These are phyloP conservation scores for Spergularia azorica DNA, from an alignment of 179 eudicot genomes.

Conservation along the genomic window DNA sequence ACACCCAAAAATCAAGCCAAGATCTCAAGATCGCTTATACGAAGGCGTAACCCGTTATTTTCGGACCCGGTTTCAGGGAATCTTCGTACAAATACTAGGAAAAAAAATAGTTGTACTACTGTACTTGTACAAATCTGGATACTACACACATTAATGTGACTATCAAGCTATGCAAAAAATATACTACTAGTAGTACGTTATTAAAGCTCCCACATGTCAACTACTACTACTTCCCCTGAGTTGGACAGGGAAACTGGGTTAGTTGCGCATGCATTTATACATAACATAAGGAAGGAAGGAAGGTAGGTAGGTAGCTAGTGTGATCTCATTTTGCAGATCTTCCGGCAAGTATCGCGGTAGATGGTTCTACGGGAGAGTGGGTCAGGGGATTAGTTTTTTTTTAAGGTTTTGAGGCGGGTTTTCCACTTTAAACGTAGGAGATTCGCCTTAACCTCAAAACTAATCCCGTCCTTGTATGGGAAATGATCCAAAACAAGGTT, in stretches of 20 bases:
- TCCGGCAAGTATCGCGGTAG: too few species aligned
- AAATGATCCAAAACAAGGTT: too few species aligned
- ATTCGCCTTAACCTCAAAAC: too few species aligned
- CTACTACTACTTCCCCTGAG: slow-evolving; percentile 2
- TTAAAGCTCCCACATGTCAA: slow-evolving; percentile 33
- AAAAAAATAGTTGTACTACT: neutral
- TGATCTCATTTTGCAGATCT: too few species aligned
- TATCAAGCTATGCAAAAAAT: slow-evolving; percentile 3
- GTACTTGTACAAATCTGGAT: slow-evolving; percentile 2
- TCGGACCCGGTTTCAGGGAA: slow-evolving; percentile 19
- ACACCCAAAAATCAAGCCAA: neutral
- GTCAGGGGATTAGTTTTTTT: too few species aligned
- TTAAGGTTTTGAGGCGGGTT: too few species aligned
- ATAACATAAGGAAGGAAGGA: too few species aligned
- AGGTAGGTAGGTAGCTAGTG: too few species aligned
- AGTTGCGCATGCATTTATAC: neutral
- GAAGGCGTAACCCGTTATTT: slow-evolving; percentile 4
- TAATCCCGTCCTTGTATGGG: too few species aligned
- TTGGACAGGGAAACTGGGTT: neutral
- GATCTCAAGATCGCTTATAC: slow-evolving; percentile 3
- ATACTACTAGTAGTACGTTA: neutral
- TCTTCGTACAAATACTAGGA: slow-evolving; percentile 21
- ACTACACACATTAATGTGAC: neutral
- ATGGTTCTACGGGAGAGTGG: too few species aligned
- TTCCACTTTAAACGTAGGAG: too few species aligned